Evolutionary conservation across 768 basidiomycete genomes (phyloP), one percentile per base, ranked within the genome.

Genomic region (Hygrocybe coccinea): DNA sequence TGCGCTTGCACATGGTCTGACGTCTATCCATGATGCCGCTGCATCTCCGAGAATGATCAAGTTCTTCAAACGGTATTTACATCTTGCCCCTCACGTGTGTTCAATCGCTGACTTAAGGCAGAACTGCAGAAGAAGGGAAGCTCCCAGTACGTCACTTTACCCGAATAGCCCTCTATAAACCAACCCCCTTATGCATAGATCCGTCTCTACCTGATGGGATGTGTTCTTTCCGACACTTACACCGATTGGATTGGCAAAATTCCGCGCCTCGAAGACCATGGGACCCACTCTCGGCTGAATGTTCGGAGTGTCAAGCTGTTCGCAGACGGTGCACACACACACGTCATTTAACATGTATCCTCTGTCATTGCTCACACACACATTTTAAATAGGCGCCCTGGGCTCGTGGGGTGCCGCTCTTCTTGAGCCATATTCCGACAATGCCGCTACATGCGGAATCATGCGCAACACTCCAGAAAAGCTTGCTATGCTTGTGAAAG

Each of bases 401-500:
- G 92, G 95, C 0, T 91, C 89, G 1, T 91, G 89, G 78, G 95
- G 95, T 6, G 94, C 95, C 0, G 94, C 95, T 0, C 76, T 98
- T 54, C 71, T 90, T 5, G 79, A 86, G 48, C 90, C 92, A 15
- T 98, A 97, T 66, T 79, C 84, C 0, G 91, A 95, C 68, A 82
- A 87, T 19, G 85, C 89, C 1, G 77, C 81, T 0, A 83, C 81
- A 22, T 75, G 65, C 8, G 95, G 95, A 1, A 74, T 91, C 53
- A 77, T 97, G 77, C 78, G 82, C 22, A 74, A 74, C 50, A 71
- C 77, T 2, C 78, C 83, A 19, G 77, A 81, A 15, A 73, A 71
- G 1, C 74, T 95, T 55, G 67, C 73, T 1, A 63, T 73, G 19
- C 71, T 87, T 11, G 80, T 89, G 24, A 72, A 76, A 35, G 71